phyloP scores from a whole-genome alignment of 208 protist species.

The Acanthamoeba royreba region DNA sequence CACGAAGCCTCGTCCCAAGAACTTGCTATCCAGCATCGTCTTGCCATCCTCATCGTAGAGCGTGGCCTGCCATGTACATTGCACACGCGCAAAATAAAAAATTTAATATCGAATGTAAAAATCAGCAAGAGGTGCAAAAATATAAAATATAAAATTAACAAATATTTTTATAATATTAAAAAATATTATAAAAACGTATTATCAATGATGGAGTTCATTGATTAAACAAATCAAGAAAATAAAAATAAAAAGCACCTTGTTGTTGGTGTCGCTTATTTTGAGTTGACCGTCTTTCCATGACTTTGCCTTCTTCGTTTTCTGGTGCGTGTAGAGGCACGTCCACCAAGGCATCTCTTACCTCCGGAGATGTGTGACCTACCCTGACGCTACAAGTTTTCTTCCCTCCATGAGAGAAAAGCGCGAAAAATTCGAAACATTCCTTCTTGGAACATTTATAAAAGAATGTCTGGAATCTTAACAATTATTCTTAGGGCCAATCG shows the following conservation, averaged over 20 bases:
- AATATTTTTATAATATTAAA: too few species aligned
- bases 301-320: slow-evolving; percentile 43
- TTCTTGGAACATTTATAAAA: too few species aligned
- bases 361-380: too few species aligned
- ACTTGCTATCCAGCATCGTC: slow-evolving; percentile 6
- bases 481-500: too few species aligned
- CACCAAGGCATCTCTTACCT: neutral
- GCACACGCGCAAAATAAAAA: neutral
- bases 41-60: slow-evolving; percentile 44
- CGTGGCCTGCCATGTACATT: slow-evolving; percentile 18
- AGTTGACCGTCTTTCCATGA: slow-evolving; percentile 19
- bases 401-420: too few species aligned
- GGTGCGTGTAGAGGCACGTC: slow-evolving; percentile 34
- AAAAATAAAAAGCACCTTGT: slow-evolving; percentile 42
- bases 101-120: neutral
- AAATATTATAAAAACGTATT: neutral
- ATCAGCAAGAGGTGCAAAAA: too few species aligned
- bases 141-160: too few species aligned
- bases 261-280: neutral
- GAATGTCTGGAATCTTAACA: too few species aligned
- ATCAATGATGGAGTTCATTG: too few species aligned
- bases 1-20: neutral
- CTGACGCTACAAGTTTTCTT: too few species aligned
- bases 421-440: too few species aligned
- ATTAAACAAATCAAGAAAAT: too few species aligned